These are phyloP conservation scores for Marsdenia floribunda DNA, from an alignment of 257 asterid species.

Conservation along the genomic window DNA sequence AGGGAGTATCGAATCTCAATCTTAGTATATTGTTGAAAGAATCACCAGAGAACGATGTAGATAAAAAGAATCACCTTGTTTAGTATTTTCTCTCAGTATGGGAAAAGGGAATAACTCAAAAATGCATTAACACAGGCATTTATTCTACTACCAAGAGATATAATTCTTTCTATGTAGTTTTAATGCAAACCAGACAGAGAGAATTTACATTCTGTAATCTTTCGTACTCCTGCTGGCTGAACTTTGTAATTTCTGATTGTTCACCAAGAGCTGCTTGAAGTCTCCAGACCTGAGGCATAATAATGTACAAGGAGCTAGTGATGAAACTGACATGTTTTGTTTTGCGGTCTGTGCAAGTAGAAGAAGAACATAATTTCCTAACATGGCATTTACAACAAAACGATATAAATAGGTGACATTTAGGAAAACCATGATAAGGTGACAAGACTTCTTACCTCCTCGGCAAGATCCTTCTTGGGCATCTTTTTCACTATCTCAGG, in stretches of 20 bases:
- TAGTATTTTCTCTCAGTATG: not conserved
- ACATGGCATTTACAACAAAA: not conserved
- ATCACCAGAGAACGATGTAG: not conserved
- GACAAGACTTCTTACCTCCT: constrained; percentile 57
- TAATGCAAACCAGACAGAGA: not conserved
- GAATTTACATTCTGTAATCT: constrained; percentile 80
- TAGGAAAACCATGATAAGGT: not conserved
- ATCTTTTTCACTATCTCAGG: constrained; percentile 96
- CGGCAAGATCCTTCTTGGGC: constrained; percentile 99
- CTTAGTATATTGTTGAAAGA: not conserved
- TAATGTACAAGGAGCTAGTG: not conserved
- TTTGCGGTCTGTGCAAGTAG: not conserved
- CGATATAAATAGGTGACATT: not conserved
- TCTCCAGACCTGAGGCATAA: constrained; percentile 78
- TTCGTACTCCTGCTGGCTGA: constrained; percentile 93
- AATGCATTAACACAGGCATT: not conserved
- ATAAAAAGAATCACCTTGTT: not conserved
- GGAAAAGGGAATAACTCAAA: not conserved
- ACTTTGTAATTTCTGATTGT: constrained; percentile 91
- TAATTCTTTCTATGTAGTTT: not conserved
- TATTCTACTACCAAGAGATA: not conserved
- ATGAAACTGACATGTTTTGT: not conserved
- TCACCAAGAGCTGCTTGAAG: constrained; percentile 99
- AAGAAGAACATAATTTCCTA: not conserved
- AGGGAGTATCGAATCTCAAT: not conserved